These are phyloP conservation scores for Cadophora luteo-olivacea DNA, from an alignment of 2,329 filamentous ascomycete species.

Conservation along the genomic window DNA sequence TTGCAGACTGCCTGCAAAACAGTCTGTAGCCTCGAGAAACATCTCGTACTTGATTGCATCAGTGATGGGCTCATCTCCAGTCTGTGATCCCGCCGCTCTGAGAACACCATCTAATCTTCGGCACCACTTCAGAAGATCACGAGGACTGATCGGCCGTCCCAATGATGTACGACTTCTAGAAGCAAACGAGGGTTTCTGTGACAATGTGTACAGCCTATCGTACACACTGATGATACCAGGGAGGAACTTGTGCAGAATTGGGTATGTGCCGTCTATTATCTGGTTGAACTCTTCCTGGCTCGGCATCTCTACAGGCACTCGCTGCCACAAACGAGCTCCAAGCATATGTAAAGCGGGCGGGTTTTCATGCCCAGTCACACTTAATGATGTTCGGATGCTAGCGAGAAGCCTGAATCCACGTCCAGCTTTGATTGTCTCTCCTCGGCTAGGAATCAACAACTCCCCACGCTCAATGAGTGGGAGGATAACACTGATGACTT, in stretches of 20 bases:
- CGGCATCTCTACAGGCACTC: constrained; percentile 72
- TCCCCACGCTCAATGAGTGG: constrained; percentile 94
- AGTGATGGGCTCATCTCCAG: constrained; percentile 72
- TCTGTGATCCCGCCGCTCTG: constrained; percentile 64
- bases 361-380: constrained; percentile 70
- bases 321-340: constrained; percentile 85
- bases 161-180: constrained; percentile 57
- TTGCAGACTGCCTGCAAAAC: constrained; percentile 83
- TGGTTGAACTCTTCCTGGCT: constrained; percentile 73
- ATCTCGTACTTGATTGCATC: constrained; percentile 80
- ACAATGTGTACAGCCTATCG: constrained; percentile 56
- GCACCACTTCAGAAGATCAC: constrained; percentile 93
- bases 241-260: constrained; percentile 69
- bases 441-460: constrained; percentile 85
- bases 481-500: constrained; percentile 91
- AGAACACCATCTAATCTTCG: constrained; percentile 75
- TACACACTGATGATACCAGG: constrained; percentile 66
- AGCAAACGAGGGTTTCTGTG: constrained; percentile 50
- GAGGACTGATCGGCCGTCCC: constrained; percentile 64
- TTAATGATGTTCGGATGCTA: constrained; percentile 80
- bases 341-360: constrained; percentile 73
- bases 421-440: constrained; percentile 82
- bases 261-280: constrained; percentile 75
- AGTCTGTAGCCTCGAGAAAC: constrained; percentile 92
- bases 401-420: constrained; percentile 90